Evolutionary conservation across 2,329 filamentous ascomycete genomes (phyloP), one percentile per base, ranked within the genome.

Genomic region (Parastagonospora nodorum): DNA sequence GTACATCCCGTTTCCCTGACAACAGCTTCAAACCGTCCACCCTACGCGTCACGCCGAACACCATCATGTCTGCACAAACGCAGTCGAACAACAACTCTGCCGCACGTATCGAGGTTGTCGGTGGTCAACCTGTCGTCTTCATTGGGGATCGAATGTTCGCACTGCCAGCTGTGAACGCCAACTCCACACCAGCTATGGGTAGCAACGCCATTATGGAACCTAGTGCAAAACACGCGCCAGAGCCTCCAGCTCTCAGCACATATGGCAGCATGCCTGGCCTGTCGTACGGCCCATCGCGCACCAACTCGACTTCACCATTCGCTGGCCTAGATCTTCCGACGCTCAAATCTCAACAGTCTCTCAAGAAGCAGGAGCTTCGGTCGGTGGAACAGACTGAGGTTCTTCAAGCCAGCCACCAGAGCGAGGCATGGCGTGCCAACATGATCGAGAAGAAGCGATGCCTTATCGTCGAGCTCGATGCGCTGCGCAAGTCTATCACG

Each of bases 361-460:
- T 63, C 38, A 72, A 68, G 58, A 71, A 66, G 47, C 63, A 69
- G 36, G 68, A 72, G 53, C 69, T 72, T 37, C 65, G 68, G 6
- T 60, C 54, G 7, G 63, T 74, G 4, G 71, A 74, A 48, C 71
- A 73, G 50, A 68, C 67, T 11, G 71, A 74, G 40, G 67, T 73
- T 0, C 48, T 73, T 9, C 67, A 74, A 52, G 60, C 68, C 8
- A 56, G 60, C 29, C 62, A 67, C 11, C 66, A 74, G 39, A 64
- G 52, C n/a, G 63, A 69, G 8, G 53, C 56, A 8, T 74, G 71
- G 68, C 67, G 71, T 40, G 53, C 58, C 5, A 48, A 48, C 14
- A 69, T 73, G 50, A 72, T 74, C 14, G 64, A 68, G 42, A 67
- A 69, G 58, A 74, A 74, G 58, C 66, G 61, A 36, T 58, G 51